Base-by-base conservation (phyloP, 2,329 filamentous ascomycete species). In the Paramyrothecium sp. region DNA sequence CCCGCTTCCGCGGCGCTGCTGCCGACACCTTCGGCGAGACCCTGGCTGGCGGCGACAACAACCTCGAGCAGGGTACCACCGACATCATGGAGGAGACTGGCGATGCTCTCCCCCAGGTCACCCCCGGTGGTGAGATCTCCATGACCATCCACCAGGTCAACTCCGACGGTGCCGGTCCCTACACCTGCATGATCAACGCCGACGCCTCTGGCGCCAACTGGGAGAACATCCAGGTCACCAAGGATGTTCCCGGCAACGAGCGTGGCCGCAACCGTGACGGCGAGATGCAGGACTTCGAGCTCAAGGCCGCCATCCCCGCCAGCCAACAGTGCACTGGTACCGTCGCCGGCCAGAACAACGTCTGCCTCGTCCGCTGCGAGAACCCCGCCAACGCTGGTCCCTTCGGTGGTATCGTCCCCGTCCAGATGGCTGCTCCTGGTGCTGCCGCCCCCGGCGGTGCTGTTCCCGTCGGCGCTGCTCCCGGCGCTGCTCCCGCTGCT, bases 301-400 rank as follows among this genome's bases (percentile, higher is more conserved):
- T 88, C n/a, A 77, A 72, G n/a, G 84, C 80, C 16, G 75, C 76
- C n/a, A 80, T 88, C 60, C 81, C 84, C 0, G 79, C 78, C 44
- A 71, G 74, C 59, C 80, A 83, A 73, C 65, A 73, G 50, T 89
- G 86, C 73, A 86, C 82, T 16, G 86, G 86, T 51, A 83, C 77
- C 34, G 81, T 85, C 5, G 84, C 82, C 13, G 85, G 84, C 44
- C 77, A 85, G 71, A 68, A 75, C 38, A 84, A 84, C 63, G 78
- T 87, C 63, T 88, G 86, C 73, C 80, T 88, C 63, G 83, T 89
- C 53, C 79, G 83, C 23, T 87, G 85, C 73, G 73, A 85, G 74
- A 88, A 88, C 71, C 77, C 75, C 1, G 84, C 84, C 34, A 72
- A 78, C 55, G 84, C 84, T 41, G 85, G 85, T 16, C 85, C 85